Evolutionary conservation across 2,329 filamentous ascomycete species (phyloP), one percentile per base, ranked within the genome.

Genomic region (Capronia americana): DNA sequence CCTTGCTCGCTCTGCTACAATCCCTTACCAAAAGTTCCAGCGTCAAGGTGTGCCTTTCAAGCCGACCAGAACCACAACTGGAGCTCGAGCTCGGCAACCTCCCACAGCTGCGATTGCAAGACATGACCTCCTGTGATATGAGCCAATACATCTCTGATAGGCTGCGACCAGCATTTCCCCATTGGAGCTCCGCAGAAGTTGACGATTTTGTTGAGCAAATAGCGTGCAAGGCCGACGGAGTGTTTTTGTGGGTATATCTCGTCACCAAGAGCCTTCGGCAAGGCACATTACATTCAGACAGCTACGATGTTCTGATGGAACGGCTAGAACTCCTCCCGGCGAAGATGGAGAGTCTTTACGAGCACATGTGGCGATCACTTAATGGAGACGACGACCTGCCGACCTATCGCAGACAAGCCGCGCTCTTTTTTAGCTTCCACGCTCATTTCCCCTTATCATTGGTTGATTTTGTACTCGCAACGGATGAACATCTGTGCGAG

Each of bases 321-420:
- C 48, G 48, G 12, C 20, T 51, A 26, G 48, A 51, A 14, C 20
- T 51, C 48, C 23, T 51, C 17, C 48, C 48, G 4, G 48, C 48
- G 20, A 51, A 51, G 48, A 51, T 51, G 48, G 48, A 51, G 12
- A 11, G 4, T 12, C 48, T 51, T 12, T 51, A 51, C 48, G 48
- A 51, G 48, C 48, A 51, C 14, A 51, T 51, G 48, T 51, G 48
- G 48, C 48, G 10, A 24, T 51, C 48, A 51, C 48, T 51, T 11
- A 51, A 51, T 51, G 48, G 48, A 24, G 48, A 51, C 48, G 48
- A 14, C 26, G 20, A 51, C 48, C n/a, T 51, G 48, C 48, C 48
- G 20, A 51, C 48, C 20, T 51, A 51, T 26, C 20, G 48, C 11
- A 24, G 24, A 14, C 46, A 50, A 50, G 46, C 46, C n/a, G 46